Conservation (phyloP, 345 rosid genomes). For the Rhodamnia argentea region DNA sequence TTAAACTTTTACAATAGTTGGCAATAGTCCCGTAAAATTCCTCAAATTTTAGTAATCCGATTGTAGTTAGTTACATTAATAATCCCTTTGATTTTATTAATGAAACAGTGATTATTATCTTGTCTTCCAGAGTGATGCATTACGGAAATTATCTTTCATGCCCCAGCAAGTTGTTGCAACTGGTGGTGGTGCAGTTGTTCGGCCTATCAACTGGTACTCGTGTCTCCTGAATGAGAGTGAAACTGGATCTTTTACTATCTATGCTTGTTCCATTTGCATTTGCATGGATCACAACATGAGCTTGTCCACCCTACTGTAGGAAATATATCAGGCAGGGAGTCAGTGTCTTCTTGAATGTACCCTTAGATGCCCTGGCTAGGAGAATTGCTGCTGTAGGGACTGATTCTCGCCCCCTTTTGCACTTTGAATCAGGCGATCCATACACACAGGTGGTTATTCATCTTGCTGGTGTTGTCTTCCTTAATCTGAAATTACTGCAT, state of each 20-base stretch:
- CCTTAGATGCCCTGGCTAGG: constrained; percentile 36
- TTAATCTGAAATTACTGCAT: not conserved
- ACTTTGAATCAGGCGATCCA: constrained; percentile 23
- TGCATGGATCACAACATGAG: not conserved
- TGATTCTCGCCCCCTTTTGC: constrained; percentile 29
- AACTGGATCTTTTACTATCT: not conserved
- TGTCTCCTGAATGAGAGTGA: not conserved
- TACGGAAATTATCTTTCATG: constrained; percentile 19
- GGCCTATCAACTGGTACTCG: constrained; percentile 29
- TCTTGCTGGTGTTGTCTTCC: not conserved
- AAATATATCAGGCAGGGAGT: constrained; percentile 27
- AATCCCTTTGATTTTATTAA: not conserved
- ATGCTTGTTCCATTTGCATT: not conserved
- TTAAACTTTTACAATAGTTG: not conserved
- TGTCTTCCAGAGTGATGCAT: constrained; percentile 23
- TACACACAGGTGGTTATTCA: constrained; percentile 24
- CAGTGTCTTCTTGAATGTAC: constrained; percentile 28
- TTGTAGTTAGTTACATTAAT: not conserved
- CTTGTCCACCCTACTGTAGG: constrained; percentile 6
- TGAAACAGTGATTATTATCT: not conserved
- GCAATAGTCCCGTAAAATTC: not conserved
- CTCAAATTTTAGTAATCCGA: not conserved
- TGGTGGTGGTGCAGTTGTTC: constrained; percentile 38
- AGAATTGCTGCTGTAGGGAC: constrained; percentile 48
- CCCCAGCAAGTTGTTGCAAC: constrained; percentile 33